Evolutionary conservation across 2,329 filamentous ascomycete species (phyloP).

Genomic region (Aspergillus ustus): DNA sequence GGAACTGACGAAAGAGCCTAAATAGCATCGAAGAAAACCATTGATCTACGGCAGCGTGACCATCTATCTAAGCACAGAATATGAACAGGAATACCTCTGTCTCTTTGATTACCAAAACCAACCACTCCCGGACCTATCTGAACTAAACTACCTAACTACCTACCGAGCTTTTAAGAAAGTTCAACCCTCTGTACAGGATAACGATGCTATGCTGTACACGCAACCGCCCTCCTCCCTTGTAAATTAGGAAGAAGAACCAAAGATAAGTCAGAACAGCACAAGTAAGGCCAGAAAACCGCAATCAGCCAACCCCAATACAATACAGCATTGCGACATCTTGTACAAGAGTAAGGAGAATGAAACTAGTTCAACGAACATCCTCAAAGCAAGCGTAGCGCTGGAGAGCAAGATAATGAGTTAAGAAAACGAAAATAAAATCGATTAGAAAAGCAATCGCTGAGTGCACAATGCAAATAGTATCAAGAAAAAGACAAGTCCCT

Average conservation of each 20-base stretch:
- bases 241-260: not conserved
- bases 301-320: not conserved
- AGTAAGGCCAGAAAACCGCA: not conserved
- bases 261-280: not conserved
- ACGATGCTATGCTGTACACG: conserved; percentile 9
- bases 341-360: conserved; percentile 12
- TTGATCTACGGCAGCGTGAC: not conserved
- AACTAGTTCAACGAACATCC: not conserved
- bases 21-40: not conserved
- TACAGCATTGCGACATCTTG: conserved; percentile 12
- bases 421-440: not conserved
- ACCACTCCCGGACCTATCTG: not conserved
- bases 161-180: not conserved
- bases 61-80: not conserved
- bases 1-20: too few species aligned
- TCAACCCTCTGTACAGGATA: not conserved
- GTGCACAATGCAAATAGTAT: not conserved
- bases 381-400: conserved; percentile 2
- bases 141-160: not conserved
- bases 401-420: conserved; percentile 14
- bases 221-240: not conserved
- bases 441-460: not conserved
- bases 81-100: not conserved
- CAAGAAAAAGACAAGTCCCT: not conserved
- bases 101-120: not conserved